Evolutionary conservation across 176 grass and related monocot genomes (phyloP).

Genomic region (Olyra latifolia): DNA sequence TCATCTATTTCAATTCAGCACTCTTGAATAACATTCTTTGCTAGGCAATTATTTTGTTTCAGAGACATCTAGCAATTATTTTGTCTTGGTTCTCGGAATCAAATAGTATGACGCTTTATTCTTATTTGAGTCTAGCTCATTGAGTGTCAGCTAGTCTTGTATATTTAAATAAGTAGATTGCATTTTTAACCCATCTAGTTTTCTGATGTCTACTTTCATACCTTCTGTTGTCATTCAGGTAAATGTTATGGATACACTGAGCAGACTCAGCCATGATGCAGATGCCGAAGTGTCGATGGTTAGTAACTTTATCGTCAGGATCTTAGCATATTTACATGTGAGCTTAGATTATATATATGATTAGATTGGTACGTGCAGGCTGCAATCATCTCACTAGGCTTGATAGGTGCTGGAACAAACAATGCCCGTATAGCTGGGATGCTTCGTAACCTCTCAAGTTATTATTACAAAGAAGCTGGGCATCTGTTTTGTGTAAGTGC

Average conservation of each 20-base stretch:
- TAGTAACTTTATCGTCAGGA: background rate
- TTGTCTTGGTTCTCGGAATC: background rate
- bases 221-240: conserved; percentile 42
- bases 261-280: conserved; percentile 75
- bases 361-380: conserved; percentile 45
- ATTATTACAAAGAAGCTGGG: conserved; percentile 84
- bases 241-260: conserved; percentile 80
- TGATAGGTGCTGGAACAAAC: conserved; percentile 76
- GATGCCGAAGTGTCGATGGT: conserved; percentile 80
- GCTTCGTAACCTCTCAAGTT: conserved; percentile 78
- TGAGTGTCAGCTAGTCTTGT: background rate
- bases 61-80: too few species aligned
- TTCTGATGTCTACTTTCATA: conserved; percentile 9
- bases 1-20: background rate
- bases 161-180: background rate
- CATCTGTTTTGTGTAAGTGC: conserved; percentile 70
- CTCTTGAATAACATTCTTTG: background rate
- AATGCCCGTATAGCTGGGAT: conserved; percentile 82
- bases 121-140: conserved; percentile 13
- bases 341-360: conserved; percentile 6
- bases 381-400: conserved; percentile 71
- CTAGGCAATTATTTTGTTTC: background rate
- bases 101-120: background rate
- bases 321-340: background rate
- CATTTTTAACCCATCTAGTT: background rate